These are phyloP conservation scores for Cladosporium sp. DNA, from an alignment of 2,329 filamentous ascomycete genomes.

Conservation along the genomic window DNA sequence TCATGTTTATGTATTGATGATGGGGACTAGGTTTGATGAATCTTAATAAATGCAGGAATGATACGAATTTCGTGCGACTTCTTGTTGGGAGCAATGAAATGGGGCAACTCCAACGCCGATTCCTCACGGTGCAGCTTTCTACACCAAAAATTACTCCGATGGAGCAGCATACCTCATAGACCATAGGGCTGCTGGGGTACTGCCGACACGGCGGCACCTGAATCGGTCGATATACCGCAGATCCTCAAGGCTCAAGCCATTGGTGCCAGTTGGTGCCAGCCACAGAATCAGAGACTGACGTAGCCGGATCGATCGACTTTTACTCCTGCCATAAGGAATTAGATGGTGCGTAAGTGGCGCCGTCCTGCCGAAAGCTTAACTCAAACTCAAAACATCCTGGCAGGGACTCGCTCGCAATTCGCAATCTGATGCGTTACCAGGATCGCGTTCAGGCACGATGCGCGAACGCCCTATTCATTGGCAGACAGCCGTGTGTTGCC, in stretches of 20 bases:
- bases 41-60: no score
- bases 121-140: no score
- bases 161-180: neutral
- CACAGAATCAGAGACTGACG: neutral
- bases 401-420: neutral
- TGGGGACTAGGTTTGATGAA: no score
- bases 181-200: neutral
- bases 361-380: neutral
- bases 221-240: neutral
- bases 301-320: neutral
- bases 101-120: no score
- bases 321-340: no score
- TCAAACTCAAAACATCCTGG: neutral
- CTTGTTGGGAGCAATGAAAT: no score
- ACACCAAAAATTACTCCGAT: neutral
- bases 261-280: neutral
- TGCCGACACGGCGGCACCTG: neutral
- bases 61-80: no score
- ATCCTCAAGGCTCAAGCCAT: neutral
- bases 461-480: no score
- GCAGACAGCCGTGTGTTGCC: no score
- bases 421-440: no score
- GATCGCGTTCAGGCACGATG: no score
- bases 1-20: neutral
- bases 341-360: neutral